A percentile compares a stretch with the other conserved stretches of the same genome.
Evolutionary conservation across 2,329 filamentous ascomycete genomes (phyloP).

Genomic region (Zymoseptoria crescenta): DNA sequence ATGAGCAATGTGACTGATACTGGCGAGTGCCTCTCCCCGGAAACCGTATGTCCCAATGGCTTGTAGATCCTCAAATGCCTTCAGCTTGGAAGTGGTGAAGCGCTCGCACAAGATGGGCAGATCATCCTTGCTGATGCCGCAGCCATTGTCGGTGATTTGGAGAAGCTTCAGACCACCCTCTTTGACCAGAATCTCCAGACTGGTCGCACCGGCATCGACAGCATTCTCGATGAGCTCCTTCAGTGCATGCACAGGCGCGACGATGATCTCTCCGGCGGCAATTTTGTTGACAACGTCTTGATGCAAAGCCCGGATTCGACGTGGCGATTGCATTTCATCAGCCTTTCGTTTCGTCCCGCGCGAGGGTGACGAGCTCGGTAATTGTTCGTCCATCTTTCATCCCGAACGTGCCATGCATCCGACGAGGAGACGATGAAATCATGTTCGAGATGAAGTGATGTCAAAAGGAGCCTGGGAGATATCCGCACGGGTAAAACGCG

Average conservation of each 20-base stretch:
- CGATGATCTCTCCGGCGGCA: conserved; percentile 94
- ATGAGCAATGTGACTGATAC: conserved; percentile 97
- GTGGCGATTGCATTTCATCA: conserved; percentile 30
- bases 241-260: conserved; percentile 88
- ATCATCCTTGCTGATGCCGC: conserved; percentile 91
- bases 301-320: conserved; percentile 66
- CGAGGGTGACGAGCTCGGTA: conserved; percentile 8
- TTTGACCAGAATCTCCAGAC: conserved; percentile 83
- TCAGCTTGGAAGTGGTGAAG: conserved; percentile 94
- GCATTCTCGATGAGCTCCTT: conserved; percentile 97
- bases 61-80: conserved; percentile 82
- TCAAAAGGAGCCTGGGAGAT: background rate
- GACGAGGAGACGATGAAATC: background rate
- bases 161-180: conserved; percentile 91
- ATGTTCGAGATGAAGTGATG: background rate
- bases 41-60: conserved; percentile 97
- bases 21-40: conserved; percentile 87
- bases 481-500: background rate
- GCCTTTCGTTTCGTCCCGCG: conserved; percentile 30
- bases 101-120: conserved; percentile 86
- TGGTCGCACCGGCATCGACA: conserved; percentile 91
- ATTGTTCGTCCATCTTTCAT: background rate
- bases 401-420: background rate
- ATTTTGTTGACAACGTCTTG: conserved; percentile 97
- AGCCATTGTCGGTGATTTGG: conserved; percentile 95